Conservation (phyloP, 768 basidiomycete species). For the Russula vinacea region DNA sequence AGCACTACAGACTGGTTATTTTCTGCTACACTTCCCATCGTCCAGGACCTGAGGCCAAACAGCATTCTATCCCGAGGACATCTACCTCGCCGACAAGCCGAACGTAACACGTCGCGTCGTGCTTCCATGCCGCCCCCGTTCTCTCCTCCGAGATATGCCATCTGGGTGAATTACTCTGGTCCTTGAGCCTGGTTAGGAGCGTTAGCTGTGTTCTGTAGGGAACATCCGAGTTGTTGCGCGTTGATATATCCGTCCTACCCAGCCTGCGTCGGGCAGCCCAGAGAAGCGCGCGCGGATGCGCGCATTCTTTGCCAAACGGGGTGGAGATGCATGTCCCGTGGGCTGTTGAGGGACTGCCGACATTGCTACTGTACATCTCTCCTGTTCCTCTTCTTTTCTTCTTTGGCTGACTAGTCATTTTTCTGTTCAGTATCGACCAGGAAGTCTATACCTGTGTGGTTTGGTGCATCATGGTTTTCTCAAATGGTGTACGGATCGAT, state of each 20-base stretch:
- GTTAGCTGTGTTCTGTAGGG: background rate
- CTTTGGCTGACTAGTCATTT: background rate
- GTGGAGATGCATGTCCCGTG: background rate
- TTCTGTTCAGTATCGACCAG: background rate
- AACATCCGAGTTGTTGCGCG: background rate
- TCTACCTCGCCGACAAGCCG: background rate
- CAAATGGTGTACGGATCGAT: background rate
- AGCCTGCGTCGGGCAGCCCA: background rate
- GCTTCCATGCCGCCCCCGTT: background rate
- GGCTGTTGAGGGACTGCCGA: no score
- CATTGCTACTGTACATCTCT: background rate
- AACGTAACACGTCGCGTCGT: background rate
- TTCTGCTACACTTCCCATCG: background rate
- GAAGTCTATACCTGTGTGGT: background rate
- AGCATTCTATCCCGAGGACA: background rate
- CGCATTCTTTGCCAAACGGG: background rate
- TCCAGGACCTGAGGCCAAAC: background rate
- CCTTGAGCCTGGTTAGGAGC: background rate
- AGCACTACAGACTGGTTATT: background rate
- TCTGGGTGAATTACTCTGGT: conserved; percentile 9
- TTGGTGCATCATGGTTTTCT: no score
- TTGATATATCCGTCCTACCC: background rate
- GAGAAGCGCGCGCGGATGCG: background rate
- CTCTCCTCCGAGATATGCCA: background rate
- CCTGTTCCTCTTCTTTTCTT: conserved; percentile 4